Base-by-base conservation (phyloP, 2,329 filamentous ascomycete species). In the Beauveria australis region DNA sequence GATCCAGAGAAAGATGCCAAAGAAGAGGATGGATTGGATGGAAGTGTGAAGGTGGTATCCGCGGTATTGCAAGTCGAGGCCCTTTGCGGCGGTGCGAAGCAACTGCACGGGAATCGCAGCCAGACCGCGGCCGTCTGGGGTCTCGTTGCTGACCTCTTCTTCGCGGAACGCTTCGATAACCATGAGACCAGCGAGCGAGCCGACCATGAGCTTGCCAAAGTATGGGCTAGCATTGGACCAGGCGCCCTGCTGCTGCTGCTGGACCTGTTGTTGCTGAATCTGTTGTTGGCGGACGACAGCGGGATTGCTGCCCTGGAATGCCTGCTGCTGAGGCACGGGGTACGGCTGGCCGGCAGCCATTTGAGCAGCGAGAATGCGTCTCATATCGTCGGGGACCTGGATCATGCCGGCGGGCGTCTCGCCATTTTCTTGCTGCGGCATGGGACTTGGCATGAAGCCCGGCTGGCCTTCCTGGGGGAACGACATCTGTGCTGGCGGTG, bases 101-200 rank as follows among this genome's bases (percentile, higher is more conserved):
- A 88, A 68, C 18, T 85, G 81, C 26, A 86, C 64, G 1, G 89
- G 89, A 19, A 89, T 62, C 24, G 85, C 83, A 63, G 85, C 82
- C 16, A 92, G 79, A 3, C 89, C 89, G 43, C 85, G 83, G 51
- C 87, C 87, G 54, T 84, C 79, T 6, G 86, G 79, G 1, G 80
- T 80, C 55, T 89, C 86, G 52, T 80, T 82, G 67, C 84, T 82
- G 70, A 84, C 74, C 73, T 91, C 83, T 66, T 86, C 76, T 70
- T 89, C 83, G 41, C 81, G 80, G 60, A 92, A 79, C 1, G 91
- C 91, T 74, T 97, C 92, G 66, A 96, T 76, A 40, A 97, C 82
- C 92, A 97, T 96, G 19, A 97, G 79, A 16, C 91, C 92, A 26
- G 92, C 93, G 62, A 97, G 82, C 19, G 92, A 93, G 47, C 93